A percentile compares a stretch with the other conserved stretches of the same genome.
phyloP scores from a whole-genome alignment of 2,329 filamentous ascomycete genomes.

The Chaetomium sp. region DNA sequence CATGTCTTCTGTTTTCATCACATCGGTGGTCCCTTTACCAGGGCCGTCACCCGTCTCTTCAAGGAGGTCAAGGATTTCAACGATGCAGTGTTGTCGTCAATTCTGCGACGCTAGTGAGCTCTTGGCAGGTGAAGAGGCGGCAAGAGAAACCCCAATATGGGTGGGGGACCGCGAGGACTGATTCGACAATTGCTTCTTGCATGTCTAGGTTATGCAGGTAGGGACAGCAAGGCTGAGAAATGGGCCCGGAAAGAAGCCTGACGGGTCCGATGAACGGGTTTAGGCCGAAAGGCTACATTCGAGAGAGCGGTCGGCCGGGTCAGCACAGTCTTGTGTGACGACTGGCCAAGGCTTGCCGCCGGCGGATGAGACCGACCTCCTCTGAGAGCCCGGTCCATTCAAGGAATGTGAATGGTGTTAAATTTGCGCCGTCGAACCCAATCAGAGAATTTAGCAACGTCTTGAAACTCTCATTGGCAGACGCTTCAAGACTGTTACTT shows the following conservation, averaged over 20 bases:
- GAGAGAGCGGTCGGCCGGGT: background rate
- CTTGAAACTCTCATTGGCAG: slow-evolving; percentile 17
- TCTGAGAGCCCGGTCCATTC: background rate
- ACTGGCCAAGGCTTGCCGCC: too few species aligned
- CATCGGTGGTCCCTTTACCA: background rate
- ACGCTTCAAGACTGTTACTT: too few species aligned
- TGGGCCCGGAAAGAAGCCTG: slow-evolving; percentile 15
- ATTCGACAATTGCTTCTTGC: slow-evolving; percentile 24
- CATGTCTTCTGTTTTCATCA: background rate
- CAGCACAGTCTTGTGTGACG: too few species aligned
- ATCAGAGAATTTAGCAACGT: slow-evolving; percentile 14
- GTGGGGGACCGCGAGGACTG: slow-evolving; percentile 17
- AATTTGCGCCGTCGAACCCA: slow-evolving; percentile 14
- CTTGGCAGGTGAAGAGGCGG: slow-evolving; percentile 11
- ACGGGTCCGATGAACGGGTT: slow-evolving; percentile 24
- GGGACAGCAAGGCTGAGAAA: slow-evolving; percentile 27
- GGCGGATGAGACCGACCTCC: too few species aligned
- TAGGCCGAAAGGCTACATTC: slow-evolving; percentile 19
- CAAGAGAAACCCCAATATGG: slow-evolving; percentile 9
- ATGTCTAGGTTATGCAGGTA: slow-evolving; percentile 20
- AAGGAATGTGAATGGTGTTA: slow-evolving; percentile 14
- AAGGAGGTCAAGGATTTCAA: background rate
- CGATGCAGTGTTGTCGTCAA: slow-evolving; percentile 8
- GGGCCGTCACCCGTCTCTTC: too few species aligned
- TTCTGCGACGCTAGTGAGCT: slow-evolving; percentile 7